phyloP scores from a whole-genome alignment of 768 basidiomycete species.

The Leccinellum rugosiceps region DNA sequence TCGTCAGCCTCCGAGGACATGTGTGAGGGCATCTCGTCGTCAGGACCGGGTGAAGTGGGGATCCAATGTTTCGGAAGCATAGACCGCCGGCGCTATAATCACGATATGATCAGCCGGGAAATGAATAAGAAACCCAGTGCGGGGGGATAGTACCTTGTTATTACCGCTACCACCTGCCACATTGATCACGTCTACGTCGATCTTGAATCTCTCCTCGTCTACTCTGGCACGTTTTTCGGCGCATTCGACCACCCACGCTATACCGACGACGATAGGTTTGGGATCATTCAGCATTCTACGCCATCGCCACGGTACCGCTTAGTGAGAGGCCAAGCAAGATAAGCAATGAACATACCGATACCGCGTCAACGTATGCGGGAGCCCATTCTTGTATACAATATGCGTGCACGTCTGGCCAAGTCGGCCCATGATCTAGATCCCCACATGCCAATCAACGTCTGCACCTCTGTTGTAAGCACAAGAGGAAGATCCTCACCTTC shows the following conservation, averaged over 20 bases:
- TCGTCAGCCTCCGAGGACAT: constrained; percentile 28
- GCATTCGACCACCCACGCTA: constrained; percentile 88
- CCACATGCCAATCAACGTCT: neutral
- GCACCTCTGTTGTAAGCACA: neutral
- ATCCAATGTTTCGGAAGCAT: constrained; percentile 64
- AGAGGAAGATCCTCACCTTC: constrained; percentile 46
- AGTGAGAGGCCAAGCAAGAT: neutral
- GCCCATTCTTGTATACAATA: constrained; percentile 82
- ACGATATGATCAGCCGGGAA: neutral
- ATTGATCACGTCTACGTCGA: constrained; percentile 59
- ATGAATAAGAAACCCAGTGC: neutral
- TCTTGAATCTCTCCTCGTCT: constrained; percentile 61
- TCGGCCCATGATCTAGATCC: constrained; percentile 54
- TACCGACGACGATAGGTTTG: constrained; percentile 74
- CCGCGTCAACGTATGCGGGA: constrained; percentile 66
- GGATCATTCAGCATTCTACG: constrained; percentile 59
- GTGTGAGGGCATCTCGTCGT: constrained; percentile 6
- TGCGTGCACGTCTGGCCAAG: constrained; percentile 77
- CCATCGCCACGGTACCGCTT: neutral
- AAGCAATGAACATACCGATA: constrained; percentile 50
- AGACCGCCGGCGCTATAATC: constrained; percentile 66
- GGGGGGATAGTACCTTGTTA: constrained; percentile 53
- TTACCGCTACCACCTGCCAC: constrained; percentile 50
- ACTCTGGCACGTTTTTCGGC: constrained; percentile 62
- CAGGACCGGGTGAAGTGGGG: constrained; percentile 23